Conservation (phyloP, 192 early-diverging fungal genomes). For the Dissophora ornata region DNA sequence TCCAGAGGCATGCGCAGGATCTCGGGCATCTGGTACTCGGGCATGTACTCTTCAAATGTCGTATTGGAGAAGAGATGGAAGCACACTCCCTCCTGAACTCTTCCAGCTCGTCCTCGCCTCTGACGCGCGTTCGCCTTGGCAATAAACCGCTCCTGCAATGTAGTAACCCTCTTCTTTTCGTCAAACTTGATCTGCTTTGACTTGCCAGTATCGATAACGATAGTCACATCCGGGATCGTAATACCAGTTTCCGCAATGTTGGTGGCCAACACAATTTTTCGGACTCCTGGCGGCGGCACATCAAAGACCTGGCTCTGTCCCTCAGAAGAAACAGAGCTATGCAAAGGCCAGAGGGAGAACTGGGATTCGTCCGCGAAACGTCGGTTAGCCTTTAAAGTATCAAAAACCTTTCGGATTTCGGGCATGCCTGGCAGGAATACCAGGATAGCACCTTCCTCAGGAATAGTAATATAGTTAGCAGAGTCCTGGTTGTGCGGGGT, state of each 20-base stretch:
- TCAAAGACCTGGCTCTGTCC: slow-evolving; percentile 80
- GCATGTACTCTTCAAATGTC: slow-evolving; percentile 67
- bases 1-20: slow-evolving; percentile 85
- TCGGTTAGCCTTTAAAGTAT: slow-evolving; percentile 59
- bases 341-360: slow-evolving; percentile 65
- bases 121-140: slow-evolving; percentile 75
- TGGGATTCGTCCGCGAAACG: slow-evolving; percentile 60
- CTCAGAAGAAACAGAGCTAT: slow-evolving; percentile 73
- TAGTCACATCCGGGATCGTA: slow-evolving; percentile 84
- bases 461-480: slow-evolving; percentile 49
- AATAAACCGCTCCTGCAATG: slow-evolving; percentile 72
- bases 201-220: slow-evolving; percentile 81
- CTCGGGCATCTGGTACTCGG: slow-evolving; percentile 77
- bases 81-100: slow-evolving; percentile 80
- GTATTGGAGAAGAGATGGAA: slow-evolving; percentile 75
- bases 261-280: slow-evolving; percentile 82
- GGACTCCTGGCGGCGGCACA: slow-evolving; percentile 52
- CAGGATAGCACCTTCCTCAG: slow-evolving; percentile 66
- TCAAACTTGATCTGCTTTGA: slow-evolving; percentile 81
- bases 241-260: slow-evolving; percentile 89
- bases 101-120: slow-evolving; percentile 86
- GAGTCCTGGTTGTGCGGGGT: slow-evolving; percentile 42
- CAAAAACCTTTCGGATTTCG: slow-evolving; percentile 74
- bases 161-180: slow-evolving; percentile 67
- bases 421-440: slow-evolving; percentile 82